A percentile compares a stretch with the other conserved stretches of the same genome.
These are phyloP conservation scores for Suillus americanus DNA, from an alignment of 768 basidiomycete genomes.

Conservation along the genomic window DNA sequence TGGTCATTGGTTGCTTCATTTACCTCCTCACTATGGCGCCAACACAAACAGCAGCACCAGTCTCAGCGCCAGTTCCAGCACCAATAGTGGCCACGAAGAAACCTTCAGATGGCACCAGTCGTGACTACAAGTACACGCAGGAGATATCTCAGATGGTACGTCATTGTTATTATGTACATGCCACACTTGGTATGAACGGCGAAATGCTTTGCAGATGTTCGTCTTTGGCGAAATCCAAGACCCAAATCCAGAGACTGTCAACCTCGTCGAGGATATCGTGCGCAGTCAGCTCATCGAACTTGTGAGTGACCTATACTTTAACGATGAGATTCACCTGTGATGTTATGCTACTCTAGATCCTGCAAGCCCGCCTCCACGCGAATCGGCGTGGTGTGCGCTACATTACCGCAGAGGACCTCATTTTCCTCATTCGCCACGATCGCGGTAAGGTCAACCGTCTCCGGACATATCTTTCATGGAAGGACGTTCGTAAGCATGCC, in stretches of 20 bases:
- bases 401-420: conserved; percentile 90
- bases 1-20: background rate
- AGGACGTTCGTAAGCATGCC: conserved; percentile 93
- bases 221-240: conserved; percentile 96
- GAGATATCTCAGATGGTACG: conserved; percentile 94
- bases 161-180: background rate
- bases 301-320: conserved; percentile 40
- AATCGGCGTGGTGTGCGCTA: conserved; percentile 82
- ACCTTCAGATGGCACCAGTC: conserved; percentile 13
- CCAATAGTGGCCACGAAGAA: conserved; percentile 12
- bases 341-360: conserved; percentile 54
- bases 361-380: conserved; percentile 85
- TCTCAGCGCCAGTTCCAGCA: conserved; percentile 8
- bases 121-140: conserved; percentile 85
- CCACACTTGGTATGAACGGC: background rate
- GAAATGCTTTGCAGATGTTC: conserved; percentile 67
- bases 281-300: conserved; percentile 89
- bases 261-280: conserved; percentile 94
- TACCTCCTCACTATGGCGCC: conserved; percentile 8
- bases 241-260: conserved; percentile 82
- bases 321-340: conserved; percentile 6
- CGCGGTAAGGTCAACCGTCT: conserved; percentile 91
- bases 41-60: conserved; percentile 7
- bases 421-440: conserved; percentile 95
- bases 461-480: conserved; percentile 93